Conservation (phyloP, 495 filamentous ascomycete genomes). For the Xylaria intraflava region DNA sequence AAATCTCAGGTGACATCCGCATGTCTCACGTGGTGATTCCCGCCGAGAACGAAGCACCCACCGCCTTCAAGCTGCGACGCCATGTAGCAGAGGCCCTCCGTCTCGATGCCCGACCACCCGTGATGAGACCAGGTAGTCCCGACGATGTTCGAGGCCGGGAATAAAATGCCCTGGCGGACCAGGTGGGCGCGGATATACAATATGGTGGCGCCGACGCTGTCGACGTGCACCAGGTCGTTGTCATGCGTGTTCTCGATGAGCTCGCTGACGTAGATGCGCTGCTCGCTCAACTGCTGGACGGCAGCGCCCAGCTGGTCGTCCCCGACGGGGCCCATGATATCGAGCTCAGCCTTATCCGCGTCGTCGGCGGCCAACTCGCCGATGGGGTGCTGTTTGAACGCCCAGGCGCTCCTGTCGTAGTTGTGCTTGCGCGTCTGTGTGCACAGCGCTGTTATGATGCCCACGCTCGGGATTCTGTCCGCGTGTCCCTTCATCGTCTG, state of each 20-base stretch:
- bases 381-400: not conserved
- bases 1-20: constrained; percentile 14
- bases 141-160: constrained; percentile 15
- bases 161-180: constrained; percentile 17
- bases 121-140: constrained; percentile 20
- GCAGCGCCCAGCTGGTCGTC: constrained; percentile 33
- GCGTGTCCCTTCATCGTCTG: constrained; percentile 18
- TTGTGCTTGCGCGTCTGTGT: constrained; percentile 15
- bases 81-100: constrained; percentile 16
- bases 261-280: constrained; percentile 13
- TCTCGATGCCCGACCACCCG: constrained; percentile 17
- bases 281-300: constrained; percentile 27
- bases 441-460: constrained; percentile 19
- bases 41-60: constrained; percentile 18
- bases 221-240: constrained; percentile 16
- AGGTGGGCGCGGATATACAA: constrained; percentile 13
- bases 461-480: constrained; percentile 9
- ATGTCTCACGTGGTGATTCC: constrained; percentile 17
- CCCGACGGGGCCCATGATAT: constrained; percentile 35
- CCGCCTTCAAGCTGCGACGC: constrained; percentile 16
- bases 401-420: constrained; percentile 22
- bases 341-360: constrained; percentile 13
- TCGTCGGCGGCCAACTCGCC: not conserved
- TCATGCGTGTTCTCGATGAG: constrained; percentile 16
- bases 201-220: constrained; percentile 18